Evolutionary conservation across 2,329 filamentous ascomycete species (phyloP).

Genomic region (Cadophora sp.): DNA sequence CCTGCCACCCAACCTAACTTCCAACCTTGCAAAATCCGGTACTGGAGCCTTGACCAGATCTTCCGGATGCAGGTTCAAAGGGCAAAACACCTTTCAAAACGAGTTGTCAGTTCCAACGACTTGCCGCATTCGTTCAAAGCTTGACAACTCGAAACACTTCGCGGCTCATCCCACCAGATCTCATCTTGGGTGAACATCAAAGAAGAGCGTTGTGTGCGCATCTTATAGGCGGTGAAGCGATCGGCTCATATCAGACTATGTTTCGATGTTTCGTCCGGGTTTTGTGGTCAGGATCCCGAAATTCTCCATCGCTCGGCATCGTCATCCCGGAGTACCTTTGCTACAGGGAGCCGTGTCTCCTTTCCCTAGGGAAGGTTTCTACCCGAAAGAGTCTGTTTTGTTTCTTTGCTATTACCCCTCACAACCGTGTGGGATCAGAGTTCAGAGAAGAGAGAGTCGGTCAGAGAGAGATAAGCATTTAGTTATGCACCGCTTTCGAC

Average conservation of each 20-base stretch:
- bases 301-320: slow-evolving; percentile 8
- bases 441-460: background rate
- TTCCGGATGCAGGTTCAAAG: slow-evolving; percentile 8
- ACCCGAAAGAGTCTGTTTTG: background rate
- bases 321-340: slow-evolving; percentile 5
- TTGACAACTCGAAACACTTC: slow-evolving; percentile 11
- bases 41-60: slow-evolving; percentile 3
- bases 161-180: background rate
- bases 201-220: slow-evolving; percentile 1
- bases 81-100: slow-evolving; percentile 7
- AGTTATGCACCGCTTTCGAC: background rate
- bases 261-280: slow-evolving; percentile 11
- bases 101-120: background rate
- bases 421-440: background rate
- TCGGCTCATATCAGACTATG: slow-evolving; percentile 2
- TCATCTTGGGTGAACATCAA: background rate
- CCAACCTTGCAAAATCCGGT: background rate
- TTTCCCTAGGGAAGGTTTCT: background rate
- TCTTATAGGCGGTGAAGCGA: slow-evolving; percentile 18
- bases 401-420: slow-evolving; percentile 11
- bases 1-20: background rate
- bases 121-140: slow-evolving; percentile 5
- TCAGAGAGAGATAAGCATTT: slow-evolving; percentile 5
- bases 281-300: background rate
- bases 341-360: slow-evolving; percentile 4